Evolutionary conservation across 495 filamentous ascomycete genomes (phyloP).

Genomic region (Aspergillus kassunensis): DNA sequence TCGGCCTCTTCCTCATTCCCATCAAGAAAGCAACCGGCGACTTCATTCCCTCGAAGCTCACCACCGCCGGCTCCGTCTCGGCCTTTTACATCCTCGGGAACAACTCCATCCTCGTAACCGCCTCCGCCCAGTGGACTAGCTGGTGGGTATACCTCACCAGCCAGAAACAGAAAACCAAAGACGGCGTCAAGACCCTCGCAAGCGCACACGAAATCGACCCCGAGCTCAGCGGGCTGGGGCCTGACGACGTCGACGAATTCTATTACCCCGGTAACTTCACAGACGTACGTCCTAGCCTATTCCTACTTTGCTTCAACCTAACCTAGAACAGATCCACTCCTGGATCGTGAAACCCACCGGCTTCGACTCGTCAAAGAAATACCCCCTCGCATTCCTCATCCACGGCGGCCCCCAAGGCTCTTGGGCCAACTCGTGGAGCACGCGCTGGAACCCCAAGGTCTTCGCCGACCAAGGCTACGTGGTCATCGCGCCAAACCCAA

Average conservation of each 20-base stretch:
- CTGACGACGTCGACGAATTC: constrained; percentile 37
- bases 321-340: constrained; percentile 39
- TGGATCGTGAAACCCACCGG: constrained; percentile 44
- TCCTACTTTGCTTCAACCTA: not conserved
- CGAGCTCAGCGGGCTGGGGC: constrained; percentile 25
- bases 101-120: constrained; percentile 32
- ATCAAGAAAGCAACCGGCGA: constrained; percentile 21
- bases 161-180: constrained; percentile 15
- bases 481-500: constrained; percentile 51
- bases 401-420: constrained; percentile 52
- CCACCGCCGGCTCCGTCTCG: constrained; percentile 21
- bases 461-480: constrained; percentile 57
- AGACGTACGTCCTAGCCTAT: constrained; percentile 18
- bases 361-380: constrained; percentile 44
- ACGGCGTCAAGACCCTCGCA: constrained; percentile 22
- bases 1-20: constrained; percentile 31
- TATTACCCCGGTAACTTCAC: constrained; percentile 34
- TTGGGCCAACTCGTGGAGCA: constrained; percentile 48
- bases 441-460: constrained; percentile 48
- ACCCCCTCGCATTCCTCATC: constrained; percentile 48
- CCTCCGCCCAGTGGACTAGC: constrained; percentile 29
- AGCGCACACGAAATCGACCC: constrained; percentile 37
- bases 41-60: constrained; percentile 32
- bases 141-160: constrained; percentile 33
- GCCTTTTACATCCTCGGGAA: constrained; percentile 32